Evolutionary conservation across 345 rosid species (phyloP).

Genomic region (Cardamine resedifolia): DNA sequence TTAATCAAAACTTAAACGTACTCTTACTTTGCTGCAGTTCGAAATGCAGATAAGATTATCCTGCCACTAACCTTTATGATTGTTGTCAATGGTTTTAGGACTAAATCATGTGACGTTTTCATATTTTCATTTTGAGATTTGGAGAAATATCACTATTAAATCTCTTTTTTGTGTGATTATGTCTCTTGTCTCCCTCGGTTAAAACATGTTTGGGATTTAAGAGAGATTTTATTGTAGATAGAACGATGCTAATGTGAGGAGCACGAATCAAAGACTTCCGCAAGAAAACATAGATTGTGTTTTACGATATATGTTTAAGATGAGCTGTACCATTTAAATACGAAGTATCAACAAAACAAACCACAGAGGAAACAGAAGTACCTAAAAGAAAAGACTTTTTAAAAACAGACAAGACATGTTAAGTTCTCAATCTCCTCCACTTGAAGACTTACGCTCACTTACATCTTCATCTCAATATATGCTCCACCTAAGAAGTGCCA

Average conservation of each 20-base stretch:
- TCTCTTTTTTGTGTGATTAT: too few species aligned
- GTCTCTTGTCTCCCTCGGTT: too few species aligned
- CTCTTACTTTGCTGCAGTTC: too few species aligned
- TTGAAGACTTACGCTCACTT: not conserved
- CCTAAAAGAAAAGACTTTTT: not conserved
- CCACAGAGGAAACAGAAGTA: not conserved
- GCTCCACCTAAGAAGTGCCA: not conserved
- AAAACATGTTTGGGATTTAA: too few species aligned
- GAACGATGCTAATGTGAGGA: not conserved
- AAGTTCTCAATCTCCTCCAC: not conserved
- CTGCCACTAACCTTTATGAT: not conserved
- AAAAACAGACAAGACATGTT: not conserved
- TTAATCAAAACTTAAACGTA: too few species aligned
- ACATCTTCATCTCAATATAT: not conserved
- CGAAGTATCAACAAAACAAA: not conserved
- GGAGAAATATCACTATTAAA: too few species aligned
- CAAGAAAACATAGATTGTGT: not conserved
- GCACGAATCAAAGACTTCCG: not conserved
- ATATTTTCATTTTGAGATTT: too few species aligned
- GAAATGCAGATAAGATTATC: too few species aligned
- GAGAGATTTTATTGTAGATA: not conserved
- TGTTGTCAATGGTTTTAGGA: not conserved
- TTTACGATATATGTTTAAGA: not conserved
- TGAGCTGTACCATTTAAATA: not conserved
- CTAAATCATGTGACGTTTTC: not conserved